Evolutionary conservation across 2,329 filamentous ascomycete species (phyloP), one percentile per base, ranked within the genome.

Genomic region (Monosporascus sp.): DNA sequence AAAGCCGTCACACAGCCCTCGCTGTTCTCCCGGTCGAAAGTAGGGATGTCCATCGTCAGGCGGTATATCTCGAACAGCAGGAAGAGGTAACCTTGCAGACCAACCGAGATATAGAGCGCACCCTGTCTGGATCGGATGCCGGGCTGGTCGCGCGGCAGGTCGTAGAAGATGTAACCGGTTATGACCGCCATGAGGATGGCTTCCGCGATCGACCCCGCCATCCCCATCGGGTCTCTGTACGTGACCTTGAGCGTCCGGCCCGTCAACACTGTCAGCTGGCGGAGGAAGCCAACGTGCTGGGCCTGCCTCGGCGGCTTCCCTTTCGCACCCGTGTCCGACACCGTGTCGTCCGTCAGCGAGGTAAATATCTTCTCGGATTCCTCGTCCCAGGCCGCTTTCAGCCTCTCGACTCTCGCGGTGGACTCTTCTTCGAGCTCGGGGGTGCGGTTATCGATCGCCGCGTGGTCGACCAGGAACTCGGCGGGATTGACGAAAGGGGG

Each of bases 401-500:
- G 72, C 8, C 69, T 65, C n/a, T 82, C 72, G 1, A 91, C 85
- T 8, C 87, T 77, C 1, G 74, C 71, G 16, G 75, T 75, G 0
- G 82, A 87, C 37, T 77, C 74, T 16, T 72, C 70, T 63, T 92
- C 88, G 4, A 86, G 72, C 59, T 88, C 85, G 0, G 81, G 77
- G 0, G 82, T 85, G 5, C 89, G 80, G 61, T 85, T 89, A 63
- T 92, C 88, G 11, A 91, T 75, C 6, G 88, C 88, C 1, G 88
- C 85, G 35, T 89, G 75, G 59, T 92, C 88, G 52, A 92, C 86
- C 49, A 91, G 68, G 63, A 86, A 87, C 59, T 92, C 88, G 2
- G 88, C 88, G 0, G 89, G 88, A 60, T 92, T 92, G 46, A 89
- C 86, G 60, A 90, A 91, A 0, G 82, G 73, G 0, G 87, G 88